A percentile compares a stretch with the other conserved stretches of the same genome.
These are phyloP conservation scores for Penicillium canescens DNA, from an alignment of 495 filamentous ascomycete genomes.

Conservation along the genomic window DNA sequence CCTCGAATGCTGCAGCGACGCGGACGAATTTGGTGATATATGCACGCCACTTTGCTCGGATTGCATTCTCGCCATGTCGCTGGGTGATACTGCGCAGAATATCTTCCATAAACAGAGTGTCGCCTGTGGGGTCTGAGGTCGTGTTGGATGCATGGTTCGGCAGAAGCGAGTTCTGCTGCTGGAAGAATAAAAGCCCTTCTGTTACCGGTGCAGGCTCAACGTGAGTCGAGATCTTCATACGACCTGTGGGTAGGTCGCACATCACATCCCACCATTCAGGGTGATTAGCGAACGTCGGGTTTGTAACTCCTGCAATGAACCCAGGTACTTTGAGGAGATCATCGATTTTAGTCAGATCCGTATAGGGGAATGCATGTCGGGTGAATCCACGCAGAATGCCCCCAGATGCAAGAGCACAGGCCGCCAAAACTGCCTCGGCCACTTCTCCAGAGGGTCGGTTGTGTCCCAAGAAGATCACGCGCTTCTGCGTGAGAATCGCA, in stretches of 20 bases:
- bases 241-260: slow-evolving; percentile 87
- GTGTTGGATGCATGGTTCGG: slow-evolving; percentile 45
- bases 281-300: slow-evolving; percentile 92
- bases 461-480: slow-evolving; percentile 93
- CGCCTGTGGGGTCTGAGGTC: slow-evolving; percentile 75
- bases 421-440: slow-evolving; percentile 90
- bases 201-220: slow-evolving; percentile 77
- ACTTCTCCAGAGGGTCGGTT: slow-evolving; percentile 92
- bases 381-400: slow-evolving; percentile 93
- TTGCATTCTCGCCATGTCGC: slow-evolving; percentile 84
- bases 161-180: slow-evolving; percentile 69
- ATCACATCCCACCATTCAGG: slow-evolving; percentile 98
- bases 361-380: slow-evolving; percentile 98
- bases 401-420: slow-evolving; percentile 91
- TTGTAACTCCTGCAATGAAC: slow-evolving; percentile 97
- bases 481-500: slow-evolving; percentile 87
- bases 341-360: slow-evolving; percentile 96
- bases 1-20: slow-evolving; percentile 91
- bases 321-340: slow-evolving; percentile 93
- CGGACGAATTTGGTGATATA: slow-evolving; percentile 91
- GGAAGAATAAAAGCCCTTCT: slow-evolving; percentile 81
- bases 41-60: slow-evolving; percentile 85
- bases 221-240: slow-evolving; percentile 87
- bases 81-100: slow-evolving; percentile 79
- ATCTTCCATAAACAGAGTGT: slow-evolving; percentile 84